Base-by-base conservation (phyloP, 768 basidiomycete genomes). In the Pleurotus pulmonarius region DNA sequence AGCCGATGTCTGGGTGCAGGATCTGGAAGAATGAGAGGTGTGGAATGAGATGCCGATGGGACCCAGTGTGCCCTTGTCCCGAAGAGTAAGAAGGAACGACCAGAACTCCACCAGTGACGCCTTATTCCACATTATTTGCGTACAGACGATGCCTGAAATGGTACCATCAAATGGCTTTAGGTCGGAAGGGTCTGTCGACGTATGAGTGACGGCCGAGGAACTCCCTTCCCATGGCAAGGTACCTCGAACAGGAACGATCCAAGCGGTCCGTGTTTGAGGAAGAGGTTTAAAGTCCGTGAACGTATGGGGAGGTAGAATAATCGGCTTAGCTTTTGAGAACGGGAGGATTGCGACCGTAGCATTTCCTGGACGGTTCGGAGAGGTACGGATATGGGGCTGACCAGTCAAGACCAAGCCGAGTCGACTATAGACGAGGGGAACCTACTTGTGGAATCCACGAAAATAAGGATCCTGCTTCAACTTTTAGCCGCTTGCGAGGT, bases 171-270 rank as follows among this genome's bases (percentile, higher is more conserved):
- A 26, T 38, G 47, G 46, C 39, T n/a, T 20, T 26, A 26, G 18
- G 12, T 63, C 54, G n/a, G 60, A 59, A 22, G 46, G 39, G 15
- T 65, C 61, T 46, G 63, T 58, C 4, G 58, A 58, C 41, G 73
- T 71, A 38, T 76, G 64, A n/a, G 83, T 53, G 12, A 69, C 65
- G 7, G 77, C 83, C 43, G 66, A 59, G 8, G 82, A 76, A 47
- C 74, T 74, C 26, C 65, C 67, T 9, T 68, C 66, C 80, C 80
- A 86, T 38, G 81, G 82, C 41, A 79, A 60, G 24, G 58, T 64
- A 13, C 85, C 85, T 11, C 83, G 77, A 4, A 86, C 65, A 40
- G 85, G 85, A 38, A 86, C 73, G 13, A 85, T 62, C 85, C 85
- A 86, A 6, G 80, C 77, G 47, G 68, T 70, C 48, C 83, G 78